Conservation (phyloP, 495 filamentous ascomycete species). For the Daldinia decipiens region DNA sequence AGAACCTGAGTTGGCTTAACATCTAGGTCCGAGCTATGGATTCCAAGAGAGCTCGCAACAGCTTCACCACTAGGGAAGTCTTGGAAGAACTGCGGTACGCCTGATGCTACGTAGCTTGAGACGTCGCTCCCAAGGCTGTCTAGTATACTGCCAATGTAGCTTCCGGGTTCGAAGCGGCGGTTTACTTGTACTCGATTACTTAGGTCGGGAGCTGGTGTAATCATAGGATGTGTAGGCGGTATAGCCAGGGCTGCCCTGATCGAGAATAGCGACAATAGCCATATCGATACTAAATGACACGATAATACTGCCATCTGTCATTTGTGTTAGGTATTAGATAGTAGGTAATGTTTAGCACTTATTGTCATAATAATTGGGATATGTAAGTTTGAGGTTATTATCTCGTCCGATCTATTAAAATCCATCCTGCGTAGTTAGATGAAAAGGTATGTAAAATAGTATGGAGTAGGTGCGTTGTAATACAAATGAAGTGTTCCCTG, state of each 20-base stretch:
- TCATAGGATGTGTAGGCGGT: constrained; percentile 54
- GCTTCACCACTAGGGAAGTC: constrained; percentile 69
- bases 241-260: constrained; percentile 30
- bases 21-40: constrained; percentile 64
- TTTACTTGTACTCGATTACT: constrained; percentile 47
- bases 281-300: constrained; percentile 17
- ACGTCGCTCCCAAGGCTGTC: constrained; percentile 57
- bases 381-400: constrained; percentile 9
- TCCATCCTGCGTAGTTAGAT: no score
- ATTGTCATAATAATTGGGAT: background rate
- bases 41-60: constrained; percentile 67
- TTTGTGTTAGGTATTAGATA: constrained; percentile 12
- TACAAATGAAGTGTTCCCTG: background rate
- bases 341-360: constrained; percentile 8
- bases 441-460: no score
- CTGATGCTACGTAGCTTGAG: constrained; percentile 70
- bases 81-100: constrained; percentile 74
- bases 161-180: constrained; percentile 53
- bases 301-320: constrained; percentile 22
- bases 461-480: background rate
- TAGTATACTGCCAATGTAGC: constrained; percentile 60
- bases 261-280: constrained; percentile 29
- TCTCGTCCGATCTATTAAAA: background rate
- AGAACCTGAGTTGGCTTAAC: constrained; percentile 75
- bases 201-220: constrained; percentile 58